Conservation (phyloP, 23 red algal genomes). For the Gracilaria gracilis region DNA sequence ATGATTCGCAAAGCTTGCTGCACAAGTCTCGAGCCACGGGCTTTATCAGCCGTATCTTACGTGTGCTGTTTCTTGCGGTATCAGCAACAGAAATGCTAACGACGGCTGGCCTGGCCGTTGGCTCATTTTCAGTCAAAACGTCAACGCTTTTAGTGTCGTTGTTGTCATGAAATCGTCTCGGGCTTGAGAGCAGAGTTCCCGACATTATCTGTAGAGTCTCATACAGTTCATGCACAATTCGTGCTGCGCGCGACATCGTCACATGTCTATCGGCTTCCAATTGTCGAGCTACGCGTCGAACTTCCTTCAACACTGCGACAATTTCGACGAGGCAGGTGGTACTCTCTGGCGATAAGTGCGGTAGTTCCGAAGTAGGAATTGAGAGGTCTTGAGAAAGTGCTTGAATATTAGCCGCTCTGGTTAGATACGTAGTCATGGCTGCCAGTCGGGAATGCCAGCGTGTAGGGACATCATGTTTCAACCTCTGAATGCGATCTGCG, state of each 20-base stretch:
- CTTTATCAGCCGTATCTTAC: neutral
- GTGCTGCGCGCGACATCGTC: neutral
- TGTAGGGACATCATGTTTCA: neutral
- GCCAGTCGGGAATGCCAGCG: neutral
- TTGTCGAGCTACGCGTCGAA: neutral
- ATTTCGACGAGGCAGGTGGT: neutral
- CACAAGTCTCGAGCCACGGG: neutral
- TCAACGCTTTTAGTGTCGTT: too few relatives aligned
- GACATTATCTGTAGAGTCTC: constrained; percentile 2
- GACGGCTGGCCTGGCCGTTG: neutral
- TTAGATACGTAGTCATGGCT: neutral
- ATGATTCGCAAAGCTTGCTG: neutral
- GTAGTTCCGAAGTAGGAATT: neutral
- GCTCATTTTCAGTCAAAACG: neutral
- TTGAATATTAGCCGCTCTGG: neutral
- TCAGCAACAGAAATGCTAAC: neutral
- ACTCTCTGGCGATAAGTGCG: neutral
- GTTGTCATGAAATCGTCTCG: too few relatives aligned
- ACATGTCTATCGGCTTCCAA: neutral
- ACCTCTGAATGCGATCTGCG: neutral
- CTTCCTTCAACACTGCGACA: neutral
- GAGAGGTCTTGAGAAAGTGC: neutral
- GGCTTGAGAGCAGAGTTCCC: neutral
- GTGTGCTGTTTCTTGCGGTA: neutral
- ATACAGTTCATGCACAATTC: neutral